Base-by-base conservation (phyloP, 306 rosid species). In the Purshia tridentata region DNA sequence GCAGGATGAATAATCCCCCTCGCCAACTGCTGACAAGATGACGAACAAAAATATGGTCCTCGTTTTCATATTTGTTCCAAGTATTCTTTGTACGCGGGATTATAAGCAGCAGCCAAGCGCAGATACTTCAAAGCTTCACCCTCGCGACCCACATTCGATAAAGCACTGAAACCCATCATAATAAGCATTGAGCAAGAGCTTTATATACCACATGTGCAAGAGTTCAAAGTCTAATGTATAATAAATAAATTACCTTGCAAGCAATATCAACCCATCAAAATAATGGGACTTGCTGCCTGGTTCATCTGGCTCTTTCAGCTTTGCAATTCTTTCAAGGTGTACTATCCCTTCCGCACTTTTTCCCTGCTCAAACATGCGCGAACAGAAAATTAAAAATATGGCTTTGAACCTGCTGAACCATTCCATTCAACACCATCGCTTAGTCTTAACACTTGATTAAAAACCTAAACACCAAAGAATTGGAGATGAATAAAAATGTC, bases 251-350 rank as follows among this genome's bases (percentile, higher is more conserved):
- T 76, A 93, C 98, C 98, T 94, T 41, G 98, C 87, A 59, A 91
- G 83, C 69, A 89, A 67, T 63, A 94, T 53, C 82, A 94, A 84
- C 65, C 88, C 93, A 47, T 89, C 90, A 72, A 86, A 89, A 82
- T 94, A 94, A 86, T 91, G 92, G 47, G 78, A 81, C 86, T 91
- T 94, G 84, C 90, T 76, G 29, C 73, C 65, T 40, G 89, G 84
- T 67, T 94, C 95, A 72, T 88, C 87, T 0, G 98, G 98, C 86
- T 91, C 96, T 56, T 84, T 76, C 89, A 89, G 48, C 41, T 79
- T 84, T 71, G 90, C 95, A 56, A 91, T 61, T 79, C 97, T 88
- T 76, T 94, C 91, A 15, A 94, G 83, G 81, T 94, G 97, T 59
- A 19, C 84, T 14, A 83, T 79, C 16, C 95, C 94, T 85, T 94